phyloP scores from a whole-genome alignment of 2,329 filamentous ascomycete genomes.

The Talaromyces sp. region DNA sequence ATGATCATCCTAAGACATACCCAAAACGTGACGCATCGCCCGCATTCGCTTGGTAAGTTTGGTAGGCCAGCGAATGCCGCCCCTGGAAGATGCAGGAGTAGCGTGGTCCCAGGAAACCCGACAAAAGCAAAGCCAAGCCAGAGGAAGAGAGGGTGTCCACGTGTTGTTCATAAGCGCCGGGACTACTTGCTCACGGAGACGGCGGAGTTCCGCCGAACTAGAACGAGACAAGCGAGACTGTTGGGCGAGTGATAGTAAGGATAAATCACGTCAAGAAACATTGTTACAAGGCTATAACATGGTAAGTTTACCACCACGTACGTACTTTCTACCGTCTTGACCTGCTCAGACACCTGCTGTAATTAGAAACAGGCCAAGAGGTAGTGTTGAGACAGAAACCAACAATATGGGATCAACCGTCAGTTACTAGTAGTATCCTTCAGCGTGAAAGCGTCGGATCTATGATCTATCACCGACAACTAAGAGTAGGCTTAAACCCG shows the following conservation, averaged over 20 bases:
- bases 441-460: too few species aligned
- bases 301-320: too few species aligned
- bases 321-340: neutral
- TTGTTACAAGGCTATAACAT: neutral
- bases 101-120: neutral
- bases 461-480: too few species aligned
- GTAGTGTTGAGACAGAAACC: neutral
- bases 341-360: neutral
- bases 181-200: neutral
- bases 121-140: neutral
- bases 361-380: neutral
- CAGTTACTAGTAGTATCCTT: too few species aligned
- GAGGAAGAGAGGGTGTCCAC: slow-evolving; percentile 7
- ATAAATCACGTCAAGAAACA: neutral
- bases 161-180: neutral
- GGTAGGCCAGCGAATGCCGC: neutral
- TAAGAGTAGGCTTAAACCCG: too few species aligned
- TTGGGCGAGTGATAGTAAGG: neutral
- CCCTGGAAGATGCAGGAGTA: slow-evolving; percentile 8
- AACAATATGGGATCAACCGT: neutral
- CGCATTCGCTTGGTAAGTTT: too few species aligned
- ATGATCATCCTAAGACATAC: neutral
- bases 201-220: too few species aligned
- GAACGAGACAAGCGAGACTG: too few species aligned
- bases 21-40: neutral